phyloP scores from a whole-genome alignment of 768 basidiomycete genomes.

The Megacollybia marginata region DNA sequence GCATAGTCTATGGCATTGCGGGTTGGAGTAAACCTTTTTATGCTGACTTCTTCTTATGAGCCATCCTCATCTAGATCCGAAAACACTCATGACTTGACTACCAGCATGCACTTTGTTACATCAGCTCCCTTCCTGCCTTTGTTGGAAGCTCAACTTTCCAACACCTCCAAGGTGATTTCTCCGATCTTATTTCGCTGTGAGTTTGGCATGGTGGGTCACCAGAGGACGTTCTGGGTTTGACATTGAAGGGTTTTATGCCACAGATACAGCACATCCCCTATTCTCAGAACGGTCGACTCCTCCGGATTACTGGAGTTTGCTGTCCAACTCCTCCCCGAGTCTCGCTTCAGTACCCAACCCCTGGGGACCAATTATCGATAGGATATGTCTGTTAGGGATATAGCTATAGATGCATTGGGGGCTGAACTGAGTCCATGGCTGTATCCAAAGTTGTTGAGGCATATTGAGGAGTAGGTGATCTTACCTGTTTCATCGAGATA shows the following conservation, averaged over 20 bases:
- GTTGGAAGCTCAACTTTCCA: conserved; percentile 30
- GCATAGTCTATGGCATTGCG: conserved; percentile 47
- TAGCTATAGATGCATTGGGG: no score
- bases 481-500: no score
- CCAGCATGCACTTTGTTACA: no score
- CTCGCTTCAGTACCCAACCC: conserved; percentile 37
- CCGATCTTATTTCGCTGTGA: conserved; percentile 45
- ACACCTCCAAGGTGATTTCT: conserved; percentile 44
- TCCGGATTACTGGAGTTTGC: conserved; percentile 17
- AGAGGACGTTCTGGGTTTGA: conserved; percentile 47
- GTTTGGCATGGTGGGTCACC: conserved; percentile 47
- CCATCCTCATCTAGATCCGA: no score
- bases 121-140: no score
- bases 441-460: no score
- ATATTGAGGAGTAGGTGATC: no score
- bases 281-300: conserved; percentile 12
- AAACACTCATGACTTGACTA: no score
- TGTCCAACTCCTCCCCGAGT: conserved; percentile 23
- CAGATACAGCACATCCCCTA: conserved; percentile 13
- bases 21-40: conserved; percentile 44
- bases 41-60: no score
- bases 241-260: conserved; percentile 39
- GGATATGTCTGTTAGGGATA: no score
- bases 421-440: no score
- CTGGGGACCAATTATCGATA: conserved; percentile 52